Evolutionary conservation across 2,329 filamentous ascomycete species (phyloP).

Genomic region (Xylariales sp.): DNA sequence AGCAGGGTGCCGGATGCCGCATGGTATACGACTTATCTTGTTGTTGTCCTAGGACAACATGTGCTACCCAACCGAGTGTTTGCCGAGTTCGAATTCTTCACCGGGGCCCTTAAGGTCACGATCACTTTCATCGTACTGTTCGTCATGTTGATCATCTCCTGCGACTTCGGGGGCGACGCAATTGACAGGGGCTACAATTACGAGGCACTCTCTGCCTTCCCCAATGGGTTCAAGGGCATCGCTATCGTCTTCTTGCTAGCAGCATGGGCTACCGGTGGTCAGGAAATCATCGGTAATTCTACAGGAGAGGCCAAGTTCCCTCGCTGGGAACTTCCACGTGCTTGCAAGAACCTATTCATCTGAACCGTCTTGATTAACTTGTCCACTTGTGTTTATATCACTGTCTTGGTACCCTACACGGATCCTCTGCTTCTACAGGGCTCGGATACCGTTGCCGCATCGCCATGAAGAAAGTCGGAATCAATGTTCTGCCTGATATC

Average conservation of each 20-base stretch:
- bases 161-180: neutral
- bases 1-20: neutral
- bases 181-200: neutral
- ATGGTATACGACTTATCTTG: neutral
- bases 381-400: neutral
- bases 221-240: neutral
- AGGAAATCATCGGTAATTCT: neutral
- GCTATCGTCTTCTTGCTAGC: neutral
- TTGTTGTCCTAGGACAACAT: neutral
- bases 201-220: neutral
- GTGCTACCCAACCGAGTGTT: neutral
- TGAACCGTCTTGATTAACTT: neutral
- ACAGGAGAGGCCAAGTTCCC: neutral
- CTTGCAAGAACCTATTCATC: neutral
- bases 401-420: slow-evolving; percentile 47
- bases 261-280: neutral
- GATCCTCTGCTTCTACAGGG: slow-evolving; percentile 34
- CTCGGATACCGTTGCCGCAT: slow-evolving; percentile 38
- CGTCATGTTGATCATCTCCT: neutral
- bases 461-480: slow-evolving; percentile 50
- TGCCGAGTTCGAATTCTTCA: neutral
- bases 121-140: neutral
- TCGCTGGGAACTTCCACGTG: neutral
- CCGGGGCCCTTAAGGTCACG: neutral
- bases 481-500: slow-evolving; percentile 47